Base-by-base conservation (phyloP, 208 protist species). In the Novymonas esmeraldas region DNA sequence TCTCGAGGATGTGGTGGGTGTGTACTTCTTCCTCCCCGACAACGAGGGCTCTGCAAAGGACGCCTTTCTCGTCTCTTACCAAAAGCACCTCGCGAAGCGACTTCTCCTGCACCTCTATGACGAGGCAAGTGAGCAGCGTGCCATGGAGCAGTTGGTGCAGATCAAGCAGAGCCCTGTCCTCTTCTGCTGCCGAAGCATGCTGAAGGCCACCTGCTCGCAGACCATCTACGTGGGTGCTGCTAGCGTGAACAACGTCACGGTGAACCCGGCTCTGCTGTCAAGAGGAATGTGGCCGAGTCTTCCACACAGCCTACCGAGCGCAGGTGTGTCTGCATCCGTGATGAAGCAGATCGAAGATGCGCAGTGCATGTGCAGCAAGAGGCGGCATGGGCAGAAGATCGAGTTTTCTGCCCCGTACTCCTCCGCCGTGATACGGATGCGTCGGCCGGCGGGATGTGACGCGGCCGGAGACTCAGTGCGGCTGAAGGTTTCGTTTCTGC, bases 21-120 rank as follows among this genome's bases (percentile, higher is more conserved):
- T 86, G 16, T 83, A 79, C 51, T 82, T 75, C 49, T 86, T 86
- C 46, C 51, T 86, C 10, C 81, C 81, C 9, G 81, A 86, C 42
- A 44, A 50, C 0, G 73, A 72, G 24, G 59, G 61, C 36, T 42
- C 67, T 6, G 73, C 72, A 22, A 83, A 81, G 49, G 82, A 87
- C 28, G 51, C 48, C 0, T 80, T 87, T 62, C 73, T 83, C 0
- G 29, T 59, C 1, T 44, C 66, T 0, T 80, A 84, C 48, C 82
- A 77, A 33, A 58, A 22, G 13, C 51, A 76, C n/a, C 65, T 87
- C 46, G 74, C 78, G 18, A 70, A 66, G 26, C 61, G 78, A 13
- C 54, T 87, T 3, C 62, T 87, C n/a, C 42, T 67, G 20, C 67
- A 66, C 28, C 36, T 57, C 13, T 82, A 56, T 59, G 60, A 84